Evolutionary conservation across 192 early-diverging fungal genomes (phyloP), one percentile per base, ranked within the genome.

Genomic region (Umbelopsis isabellina): DNA sequence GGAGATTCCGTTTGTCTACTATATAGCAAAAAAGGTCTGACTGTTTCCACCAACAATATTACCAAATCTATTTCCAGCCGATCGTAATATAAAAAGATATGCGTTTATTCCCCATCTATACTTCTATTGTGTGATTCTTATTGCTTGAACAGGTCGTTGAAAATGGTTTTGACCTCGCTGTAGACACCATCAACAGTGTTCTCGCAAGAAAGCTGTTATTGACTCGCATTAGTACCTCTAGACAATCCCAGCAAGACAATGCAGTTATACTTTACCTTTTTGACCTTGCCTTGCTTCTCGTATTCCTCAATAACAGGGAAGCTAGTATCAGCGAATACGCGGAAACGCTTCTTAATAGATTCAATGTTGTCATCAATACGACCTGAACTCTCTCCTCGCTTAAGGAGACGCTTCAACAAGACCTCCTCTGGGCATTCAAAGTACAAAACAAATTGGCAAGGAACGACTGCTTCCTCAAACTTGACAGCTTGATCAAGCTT

Each of bases 401-500:
- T 93, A 80, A 97, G 74, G 70, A 99, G 80, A 35, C 98, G 90
- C 78, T 88, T 84, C 47, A 97, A 81, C 93, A 99, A 90, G 64
- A 91, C 91, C 45, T 93, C 84, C 81, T 99, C 97, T 16, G 95
- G 91, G 80, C 97, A 98, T 67, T 97, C 95, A 84, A 97, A 97
- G 87, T 93, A 97, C 47, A 98, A 77, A 0, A 95, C 91, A 65
- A 89, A 81, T 70, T 92, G 86, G 44, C 90, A 83, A 71, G 84
- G 76, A 46, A 85, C 85, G 23, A 95, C 94, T 25, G 82, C 86
- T 69, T 96, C 89, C 81, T 98, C 97, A 79, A 99, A 99, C 51
- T 91, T 91, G 68, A 89, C 73, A 16, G 94, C 98, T 81, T 99
- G 98, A 67, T 94, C 95, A 81, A 98, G 81, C 74, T 91, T 88